phyloP scores from a whole-genome alignment of 805 yeast genomes.

The Ogataea saltuana region DNA sequence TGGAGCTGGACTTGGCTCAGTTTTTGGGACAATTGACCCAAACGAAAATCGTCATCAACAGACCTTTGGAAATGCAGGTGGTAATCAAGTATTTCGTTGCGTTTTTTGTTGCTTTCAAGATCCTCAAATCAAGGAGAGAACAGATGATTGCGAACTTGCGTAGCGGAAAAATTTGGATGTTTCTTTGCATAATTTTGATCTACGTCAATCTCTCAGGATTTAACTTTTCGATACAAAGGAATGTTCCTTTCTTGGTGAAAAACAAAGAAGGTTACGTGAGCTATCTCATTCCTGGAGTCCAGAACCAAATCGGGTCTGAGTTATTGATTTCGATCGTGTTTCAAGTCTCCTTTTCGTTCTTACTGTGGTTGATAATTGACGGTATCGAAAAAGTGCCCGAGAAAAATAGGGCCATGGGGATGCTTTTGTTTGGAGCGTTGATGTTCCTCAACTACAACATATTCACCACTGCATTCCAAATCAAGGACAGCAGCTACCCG shows the following conservation, averaged over 20 bases:
- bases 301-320: slow-evolving; percentile 74
- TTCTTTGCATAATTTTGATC: slow-evolving; percentile 41
- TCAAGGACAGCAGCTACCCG: slow-evolving; percentile 53
- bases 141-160: slow-evolving; percentile 31
- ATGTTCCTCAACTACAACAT: slow-evolving; percentile 41
- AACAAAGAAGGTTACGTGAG: slow-evolving; percentile 47
- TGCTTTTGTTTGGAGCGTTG: slow-evolving; percentile 32
- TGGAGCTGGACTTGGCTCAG: slow-evolving; percentile 51
- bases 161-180: slow-evolving; percentile 19
- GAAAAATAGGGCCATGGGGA: slow-evolving; percentile 11
- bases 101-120: slow-evolving; percentile 46
- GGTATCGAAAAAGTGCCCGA: slow-evolving; percentile 11
- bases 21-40: slow-evolving; percentile 50
- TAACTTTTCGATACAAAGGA: slow-evolving; percentile 60
- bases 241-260: slow-evolving; percentile 61
- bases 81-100: slow-evolving; percentile 47
- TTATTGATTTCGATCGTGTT: slow-evolving; percentile 51
- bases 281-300: slow-evolving; percentile 60
- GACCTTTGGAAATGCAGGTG: slow-evolving; percentile 42
- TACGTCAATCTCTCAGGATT: slow-evolving; percentile 58
- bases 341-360: slow-evolving; percentile 48
- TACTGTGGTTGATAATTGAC: slow-evolving; percentile 42
- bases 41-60: slow-evolving; percentile 43
- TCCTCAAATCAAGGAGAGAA: slow-evolving; percentile 48
- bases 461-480: slow-evolving; percentile 44